These are phyloP conservation scores for Schizochytrium sp. DNA, from an alignment of 108 stramenopile genomes.

Conservation along the genomic window DNA sequence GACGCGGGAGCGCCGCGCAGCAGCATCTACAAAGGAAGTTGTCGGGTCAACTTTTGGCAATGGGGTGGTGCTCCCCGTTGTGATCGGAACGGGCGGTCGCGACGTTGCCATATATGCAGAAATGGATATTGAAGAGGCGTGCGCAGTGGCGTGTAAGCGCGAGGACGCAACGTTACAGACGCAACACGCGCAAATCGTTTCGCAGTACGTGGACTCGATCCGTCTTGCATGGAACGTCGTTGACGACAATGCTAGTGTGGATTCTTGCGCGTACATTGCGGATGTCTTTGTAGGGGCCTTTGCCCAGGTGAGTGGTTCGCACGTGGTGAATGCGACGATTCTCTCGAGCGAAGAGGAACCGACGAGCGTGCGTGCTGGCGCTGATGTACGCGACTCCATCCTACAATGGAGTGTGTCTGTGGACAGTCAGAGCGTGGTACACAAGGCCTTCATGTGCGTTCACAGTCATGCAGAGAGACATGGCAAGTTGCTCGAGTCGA, in stretches of 20 bases:
- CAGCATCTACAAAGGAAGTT: background rate
- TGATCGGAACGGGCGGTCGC: background rate
- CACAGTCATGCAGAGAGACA: slow-evolving; percentile 54
- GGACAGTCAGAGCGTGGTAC: background rate
- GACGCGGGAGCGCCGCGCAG: background rate
- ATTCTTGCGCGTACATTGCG: background rate
- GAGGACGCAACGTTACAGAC: background rate
- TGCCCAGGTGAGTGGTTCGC: background rate
- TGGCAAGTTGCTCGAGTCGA: slow-evolving; percentile 51
- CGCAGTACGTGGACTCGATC: background rate
- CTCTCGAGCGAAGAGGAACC: background rate
- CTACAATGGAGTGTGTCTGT: background rate
- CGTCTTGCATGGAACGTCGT: background rate
- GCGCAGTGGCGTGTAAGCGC: background rate
- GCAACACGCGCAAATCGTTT: background rate
- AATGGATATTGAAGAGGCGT: background rate
- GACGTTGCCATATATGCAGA: background rate
- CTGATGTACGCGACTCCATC: background rate
- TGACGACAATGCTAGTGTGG: background rate
- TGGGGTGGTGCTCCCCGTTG: background rate
- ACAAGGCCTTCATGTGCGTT: slow-evolving; percentile 59
- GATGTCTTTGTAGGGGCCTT: background rate
- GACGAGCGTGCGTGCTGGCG: background rate
- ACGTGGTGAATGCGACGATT: background rate
- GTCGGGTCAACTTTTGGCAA: background rate